Evolutionary conservation across 2,329 filamentous ascomycete species (phyloP).

Genomic region (Colletotrichum tabaci): DNA sequence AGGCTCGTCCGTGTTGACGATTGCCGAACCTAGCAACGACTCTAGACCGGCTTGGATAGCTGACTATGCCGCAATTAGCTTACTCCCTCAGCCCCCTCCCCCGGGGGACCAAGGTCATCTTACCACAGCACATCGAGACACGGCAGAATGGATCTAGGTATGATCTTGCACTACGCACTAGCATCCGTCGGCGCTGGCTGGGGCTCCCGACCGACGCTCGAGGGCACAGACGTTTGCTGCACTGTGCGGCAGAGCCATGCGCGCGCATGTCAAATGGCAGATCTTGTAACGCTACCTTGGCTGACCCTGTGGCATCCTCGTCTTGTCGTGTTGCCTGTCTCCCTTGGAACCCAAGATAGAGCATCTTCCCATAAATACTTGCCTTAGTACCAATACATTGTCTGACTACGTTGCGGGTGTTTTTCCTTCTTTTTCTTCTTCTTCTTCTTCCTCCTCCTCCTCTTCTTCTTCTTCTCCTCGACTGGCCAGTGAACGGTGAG

Average conservation of each 20-base stretch:
- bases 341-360: too few relatives aligned
- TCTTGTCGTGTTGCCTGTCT: background rate
- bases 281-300: conserved; percentile 42
- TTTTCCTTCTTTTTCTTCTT: background rate
- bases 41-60: conserved; percentile 9
- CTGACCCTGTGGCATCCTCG: conserved; percentile 26
- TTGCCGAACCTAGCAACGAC: conserved; percentile 37
- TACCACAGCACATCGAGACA: background rate
- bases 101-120: background rate
- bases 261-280: conserved; percentile 42
- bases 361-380: too few relatives aligned
- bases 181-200: conserved; percentile 32
- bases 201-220: conserved; percentile 29
- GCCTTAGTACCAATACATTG: too few relatives aligned
- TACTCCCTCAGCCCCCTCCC: background rate
- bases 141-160: conserved; percentile 28
- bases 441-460: too few relatives aligned
- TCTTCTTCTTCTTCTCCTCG: too few relatives aligned
- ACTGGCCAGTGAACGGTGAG: too few relatives aligned
- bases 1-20: conserved; percentile 30
- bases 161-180: conserved; percentile 30
- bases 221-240: conserved; percentile 40
- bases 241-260: conserved; percentile 43
- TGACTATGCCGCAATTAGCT: conserved; percentile 2
- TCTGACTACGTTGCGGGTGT: too few relatives aligned